Base-by-base conservation (phyloP, 805 yeast genomes). In the Hanseniaspora hatyaiensis region DNA sequence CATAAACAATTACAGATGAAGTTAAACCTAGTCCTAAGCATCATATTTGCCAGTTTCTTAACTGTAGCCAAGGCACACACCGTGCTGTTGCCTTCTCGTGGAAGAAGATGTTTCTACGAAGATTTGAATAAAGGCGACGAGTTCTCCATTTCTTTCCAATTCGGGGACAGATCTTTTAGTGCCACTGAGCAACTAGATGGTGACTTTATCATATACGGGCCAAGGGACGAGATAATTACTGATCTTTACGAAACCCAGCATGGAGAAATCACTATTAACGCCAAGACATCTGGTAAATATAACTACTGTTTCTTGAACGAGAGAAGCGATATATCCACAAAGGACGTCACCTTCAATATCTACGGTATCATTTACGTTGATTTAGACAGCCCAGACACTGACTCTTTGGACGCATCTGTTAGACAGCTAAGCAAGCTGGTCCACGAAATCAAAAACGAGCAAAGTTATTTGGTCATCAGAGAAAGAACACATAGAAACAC, bases 401-500 rank as follows among this genome's bases (percentile, higher is more conserved):
- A 86, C 61, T 75, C 86, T 51, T 71, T 92, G 57, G 97, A 89
- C 57, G 77, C 80, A 50, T 87, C 94, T 42, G 82, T 89, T 44
- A 77, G 78, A 63, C 75, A 78, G 60, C 71, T 89, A 58, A 68
- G 78, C 54, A 82, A 82, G 53, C 70, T 84, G 55, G 80, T 94
- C 33, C 77, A 77, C 57, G 95, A 86, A 57, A 87, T 92, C 51
- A 82, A 83, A 67, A 89, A 87, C 57, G 98, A 92, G 67, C 94
- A 70, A 54, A 76, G 84, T 57, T 92, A 92, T 66, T 80, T 92
- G 57, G 94, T 88, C 40, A 87, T 89, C 52, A 80, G 98, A 67
- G 98, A 89, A 68, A 82, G 96, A 69, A 83, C 94, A 13, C 98
- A 89, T 65, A 82, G 98, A 75, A 92, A 89, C 68, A 89, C 98